Evolutionary conservation across 1,284 basidiomycete genomes (phyloP).

Genomic region (Marasmius tenuissimus): DNA sequence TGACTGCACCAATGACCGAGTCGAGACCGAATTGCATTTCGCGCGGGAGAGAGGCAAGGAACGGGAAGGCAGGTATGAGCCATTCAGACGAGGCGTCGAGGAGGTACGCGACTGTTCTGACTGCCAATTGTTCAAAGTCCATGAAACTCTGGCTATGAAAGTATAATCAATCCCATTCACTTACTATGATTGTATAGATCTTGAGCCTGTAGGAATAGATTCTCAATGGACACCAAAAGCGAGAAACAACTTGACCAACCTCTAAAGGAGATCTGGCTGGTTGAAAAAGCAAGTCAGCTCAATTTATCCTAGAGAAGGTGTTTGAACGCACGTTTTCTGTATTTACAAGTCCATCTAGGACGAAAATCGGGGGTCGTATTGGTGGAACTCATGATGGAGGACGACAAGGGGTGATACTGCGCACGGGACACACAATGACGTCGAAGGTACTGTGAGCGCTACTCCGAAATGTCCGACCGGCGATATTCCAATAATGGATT

Average conservation of each 20-base stretch:
- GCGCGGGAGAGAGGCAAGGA: conserved; percentile 9
- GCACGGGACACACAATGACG: no score
- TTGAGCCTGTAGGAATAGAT: conserved; percentile 9
- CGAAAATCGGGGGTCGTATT: conserved; percentile 6
- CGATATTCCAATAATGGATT: no score
- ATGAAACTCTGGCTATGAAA: background rate
- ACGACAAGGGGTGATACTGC: background rate
- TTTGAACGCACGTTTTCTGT: conserved; percentile 9
- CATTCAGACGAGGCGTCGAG: conserved; percentile 16
- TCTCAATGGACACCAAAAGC: background rate
- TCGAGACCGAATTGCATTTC: conserved; percentile 16
- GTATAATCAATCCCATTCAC: background rate
- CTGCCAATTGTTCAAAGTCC: background rate
- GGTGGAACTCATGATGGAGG: background rate
- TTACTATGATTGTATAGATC: conserved; percentile 15
- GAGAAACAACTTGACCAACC: background rate
- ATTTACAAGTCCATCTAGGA: conserved; percentile 16
- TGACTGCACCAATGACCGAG: conserved; percentile 11
- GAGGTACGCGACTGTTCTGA: conserved; percentile 14
- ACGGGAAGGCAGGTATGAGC: conserved; percentile 15
- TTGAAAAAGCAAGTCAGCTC: background rate
- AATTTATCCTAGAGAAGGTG: background rate
- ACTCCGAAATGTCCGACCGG: no score
- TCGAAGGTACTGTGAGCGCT: no score
- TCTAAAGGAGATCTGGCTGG: conserved; percentile 13